A percentile compares a stretch with the other conserved stretches of the same genome.
These are phyloP conservation scores for Phytophthora foliorum DNA, from an alignment of 352 stramenopile species.

Conservation along the genomic window DNA sequence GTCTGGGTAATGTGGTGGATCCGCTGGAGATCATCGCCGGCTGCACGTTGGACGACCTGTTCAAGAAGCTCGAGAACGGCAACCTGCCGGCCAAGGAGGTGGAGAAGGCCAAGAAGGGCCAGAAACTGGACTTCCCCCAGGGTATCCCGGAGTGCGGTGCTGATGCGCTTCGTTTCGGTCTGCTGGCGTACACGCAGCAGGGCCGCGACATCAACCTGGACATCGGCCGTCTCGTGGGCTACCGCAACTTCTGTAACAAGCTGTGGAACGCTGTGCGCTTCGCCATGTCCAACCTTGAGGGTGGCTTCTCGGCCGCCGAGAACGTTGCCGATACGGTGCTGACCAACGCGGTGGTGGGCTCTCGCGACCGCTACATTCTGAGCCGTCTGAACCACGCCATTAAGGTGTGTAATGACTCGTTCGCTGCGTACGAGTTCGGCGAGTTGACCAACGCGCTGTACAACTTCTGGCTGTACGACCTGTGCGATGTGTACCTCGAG, in stretches of 20 bases:
- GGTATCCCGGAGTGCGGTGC: conserved; percentile 99
- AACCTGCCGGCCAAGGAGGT: conserved; percentile 99
- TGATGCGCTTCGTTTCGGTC: conserved; percentile 98
- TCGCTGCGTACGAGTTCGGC: conserved; percentile 97
- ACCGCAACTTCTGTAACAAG: conserved; percentile 99
- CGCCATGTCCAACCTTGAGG: conserved; percentile 96
- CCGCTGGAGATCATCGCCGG: conserved; percentile 98
- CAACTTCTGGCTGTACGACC: conserved; percentile 98
- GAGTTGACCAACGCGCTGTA: conserved; percentile 96
- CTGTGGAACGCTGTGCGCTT: conserved; percentile 99
- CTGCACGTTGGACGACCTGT: conserved; percentile 94
- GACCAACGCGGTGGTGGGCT: conserved; percentile 68
- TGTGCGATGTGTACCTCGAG: conserved; percentile 99
- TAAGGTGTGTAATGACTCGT: conserved; percentile 80
- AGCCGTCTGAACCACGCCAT: conserved; percentile 86
- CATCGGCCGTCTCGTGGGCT: conserved; percentile 98
- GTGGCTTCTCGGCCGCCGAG: conserved; percentile 64
- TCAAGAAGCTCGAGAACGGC: conserved; percentile 96
- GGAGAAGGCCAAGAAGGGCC: conserved; percentile 97
- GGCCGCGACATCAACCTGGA: conserved; percentile 99
- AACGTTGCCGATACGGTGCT: conserved; percentile 69
- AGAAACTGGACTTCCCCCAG: conserved; percentile 97
- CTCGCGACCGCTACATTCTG: conserved; percentile 85
- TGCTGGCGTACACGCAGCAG: conserved; percentile 96
- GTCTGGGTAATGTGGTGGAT: conserved; percentile 99